Conservation (phyloP, 306 rosid species). For the Hippophae gyantsensis region DNA sequence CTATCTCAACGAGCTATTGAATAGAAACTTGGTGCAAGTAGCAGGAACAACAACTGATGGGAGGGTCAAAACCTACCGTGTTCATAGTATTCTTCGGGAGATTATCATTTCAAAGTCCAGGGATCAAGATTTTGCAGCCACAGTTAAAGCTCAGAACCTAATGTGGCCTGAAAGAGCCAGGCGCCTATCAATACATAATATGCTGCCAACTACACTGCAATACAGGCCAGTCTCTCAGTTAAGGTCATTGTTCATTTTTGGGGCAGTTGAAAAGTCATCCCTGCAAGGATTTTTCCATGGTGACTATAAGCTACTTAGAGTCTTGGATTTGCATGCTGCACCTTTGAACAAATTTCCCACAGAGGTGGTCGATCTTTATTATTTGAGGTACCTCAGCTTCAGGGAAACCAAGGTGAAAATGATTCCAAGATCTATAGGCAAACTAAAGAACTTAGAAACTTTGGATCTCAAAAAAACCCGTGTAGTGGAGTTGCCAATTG, state of each 20-base stretch:
- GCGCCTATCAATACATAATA: slow-evolving; percentile 39
- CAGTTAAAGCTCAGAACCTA: slow-evolving; percentile 27
- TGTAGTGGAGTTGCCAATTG: slow-evolving; percentile 29
- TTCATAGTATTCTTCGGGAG: slow-evolving; percentile 49
- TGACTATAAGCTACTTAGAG: slow-evolving; percentile 23
- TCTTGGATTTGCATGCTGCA: slow-evolving; percentile 23
- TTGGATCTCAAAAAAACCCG: slow-evolving; percentile 29
- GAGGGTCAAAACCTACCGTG: slow-evolving; percentile 21
- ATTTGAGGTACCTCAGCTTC: slow-evolving; percentile 28
- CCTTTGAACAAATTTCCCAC: slow-evolving; percentile 17
- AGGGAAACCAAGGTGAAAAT: slow-evolving; percentile 23
- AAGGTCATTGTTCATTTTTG: slow-evolving; percentile 49
- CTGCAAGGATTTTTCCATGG: neutral
- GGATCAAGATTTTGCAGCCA: slow-evolving; percentile 44
- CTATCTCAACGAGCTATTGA: slow-evolving; percentile 49
- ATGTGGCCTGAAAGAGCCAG: slow-evolving; percentile 42
- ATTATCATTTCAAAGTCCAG: slow-evolving; percentile 46
- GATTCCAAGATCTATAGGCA: slow-evolving; percentile 25
- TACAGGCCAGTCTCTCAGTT: slow-evolving; percentile 44
- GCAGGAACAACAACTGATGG: slow-evolving; percentile 15
- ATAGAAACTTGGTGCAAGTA: slow-evolving; percentile 44
- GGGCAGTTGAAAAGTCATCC: slow-evolving; percentile 19
- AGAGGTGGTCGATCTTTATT: slow-evolving; percentile 11
- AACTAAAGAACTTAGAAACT: slow-evolving; percentile 25
- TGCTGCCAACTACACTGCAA: slow-evolving; percentile 23